phyloP scores from a whole-genome alignment of 2,329 filamentous ascomycete genomes.

The Microcyclospora tardicrescens region DNA sequence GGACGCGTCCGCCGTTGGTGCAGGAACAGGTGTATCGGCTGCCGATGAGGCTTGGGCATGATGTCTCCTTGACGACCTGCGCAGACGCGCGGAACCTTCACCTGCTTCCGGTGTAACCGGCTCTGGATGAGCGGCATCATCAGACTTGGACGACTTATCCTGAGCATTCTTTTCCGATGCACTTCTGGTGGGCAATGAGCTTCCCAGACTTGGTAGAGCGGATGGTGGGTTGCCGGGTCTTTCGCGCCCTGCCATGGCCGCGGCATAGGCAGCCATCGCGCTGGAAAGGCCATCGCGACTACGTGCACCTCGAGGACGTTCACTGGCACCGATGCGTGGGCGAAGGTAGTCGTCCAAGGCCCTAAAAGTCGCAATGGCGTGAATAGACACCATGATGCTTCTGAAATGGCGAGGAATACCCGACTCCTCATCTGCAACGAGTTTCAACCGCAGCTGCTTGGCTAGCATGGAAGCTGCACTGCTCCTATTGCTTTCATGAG shows the following conservation, averaged over 20 bases:
- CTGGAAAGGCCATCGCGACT: constrained; percentile 49
- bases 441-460: constrained; percentile 81
- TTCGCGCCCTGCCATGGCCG: constrained; percentile 49
- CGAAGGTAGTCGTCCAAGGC: constrained; percentile 90
- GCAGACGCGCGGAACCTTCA: constrained; percentile 12
- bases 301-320: constrained; percentile 50
- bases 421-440: constrained; percentile 80
- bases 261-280: constrained; percentile 64
- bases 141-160: constrained; percentile 15
- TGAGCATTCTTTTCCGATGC: constrained; percentile 11
- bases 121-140: constrained; percentile 8
- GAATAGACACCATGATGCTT: constrained; percentile 96
- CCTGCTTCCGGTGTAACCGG: constrained; percentile 6
- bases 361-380: constrained; percentile 96
- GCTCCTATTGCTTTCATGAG: constrained; percentile 76
- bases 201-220: constrained; percentile 20
- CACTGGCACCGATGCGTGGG: constrained; percentile 70
- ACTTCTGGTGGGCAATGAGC: constrained; percentile 16
- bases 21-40: constrained; percentile 1
- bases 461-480: constrained; percentile 92
- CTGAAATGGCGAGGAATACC: constrained; percentile 78
- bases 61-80: constrained; percentile 22
- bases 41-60: constrained; percentile 15
- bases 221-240: constrained; percentile 18
- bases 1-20: constrained; percentile 5